Evolutionary conservation across 805 yeast genomes (phyloP), one percentile per base, ranked within the genome.

Genomic region (Lipomyces sp.): DNA sequence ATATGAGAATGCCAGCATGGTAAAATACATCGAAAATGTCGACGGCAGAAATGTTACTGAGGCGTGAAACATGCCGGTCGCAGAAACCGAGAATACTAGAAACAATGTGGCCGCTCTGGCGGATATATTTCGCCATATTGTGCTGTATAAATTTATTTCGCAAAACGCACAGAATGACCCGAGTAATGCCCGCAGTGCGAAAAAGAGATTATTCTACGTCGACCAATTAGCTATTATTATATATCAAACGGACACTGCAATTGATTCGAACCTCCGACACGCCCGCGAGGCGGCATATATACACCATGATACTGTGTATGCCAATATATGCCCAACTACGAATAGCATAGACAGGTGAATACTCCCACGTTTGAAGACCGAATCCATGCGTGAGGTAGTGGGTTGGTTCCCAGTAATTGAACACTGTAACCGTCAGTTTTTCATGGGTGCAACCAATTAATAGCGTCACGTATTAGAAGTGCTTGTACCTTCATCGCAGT

Each of bases 321-420:
- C 86, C 67, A 34, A 93, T 78, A 72, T 89, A 92, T 1, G 90
- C 83, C 87, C 95, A 94, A 1, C 97, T 90, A 70, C 98, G 79
- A 63, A 93, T 90, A 18, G 97, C 91, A 73, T 85, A 91, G 62
- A 84, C 89, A 0, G 98, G 97, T 0, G 97, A 90, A 76, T 93
- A 94, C 75, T 93, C 98, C 98, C 98, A 93, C 0, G 98, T 93
- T 77, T 92, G 92, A 72, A 92, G 90, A 1, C 98, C 98, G 76
- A 92, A 91, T 2, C 89, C 89, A 70, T 97, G 83, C 0, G 88
- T 77, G 45, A 93, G 71, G 60, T 89, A 81, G 75, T 94, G 93
- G 65, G 94, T 80, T 0, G 98, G 97, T 71, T 94, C 98, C 94
- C 97, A 92, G 78, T 90, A 94, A 75, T 94, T 94, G 83, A 85